Conservation (phyloP, 352 stramenopile species). For the Globisporangium barbulae region DNA sequence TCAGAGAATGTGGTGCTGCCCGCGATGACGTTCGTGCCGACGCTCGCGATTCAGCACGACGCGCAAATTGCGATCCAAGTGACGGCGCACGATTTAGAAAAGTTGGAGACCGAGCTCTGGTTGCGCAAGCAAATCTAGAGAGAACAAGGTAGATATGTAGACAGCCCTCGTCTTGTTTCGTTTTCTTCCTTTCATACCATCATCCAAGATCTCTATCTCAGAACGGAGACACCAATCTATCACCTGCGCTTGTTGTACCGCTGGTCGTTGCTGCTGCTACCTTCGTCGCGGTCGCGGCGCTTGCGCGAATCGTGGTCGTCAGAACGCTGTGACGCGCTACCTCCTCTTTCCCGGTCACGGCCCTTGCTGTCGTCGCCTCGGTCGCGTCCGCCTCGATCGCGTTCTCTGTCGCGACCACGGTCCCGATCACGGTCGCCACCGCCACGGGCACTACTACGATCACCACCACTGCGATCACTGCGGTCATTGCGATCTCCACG, state of each 20-base stretch:
- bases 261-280: slow-evolving; percentile 15
- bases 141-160: neutral
- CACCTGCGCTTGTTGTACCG: slow-evolving; percentile 46
- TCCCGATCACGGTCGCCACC: slow-evolving; percentile 23
- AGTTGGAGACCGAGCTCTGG: slow-evolving; percentile 83
- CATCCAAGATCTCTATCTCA: neutral
- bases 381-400: slow-evolving; percentile 23
- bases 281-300: slow-evolving; percentile 56
- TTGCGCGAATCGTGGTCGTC: slow-evolving; percentile 69
- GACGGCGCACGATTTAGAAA: slow-evolving; percentile 75
- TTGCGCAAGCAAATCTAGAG: slow-evolving; percentile 68
- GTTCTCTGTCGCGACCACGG: slow-evolving; percentile 32
- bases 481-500: slow-evolving; percentile 24
- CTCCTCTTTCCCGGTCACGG: slow-evolving; percentile 31
- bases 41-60: slow-evolving; percentile 51
- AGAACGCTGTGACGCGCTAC: slow-evolving; percentile 29
- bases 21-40: slow-evolving; percentile 74
- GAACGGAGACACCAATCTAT: slow-evolving; percentile 21
- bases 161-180: neutral
- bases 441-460: slow-evolving; percentile 9
- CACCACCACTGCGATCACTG: slow-evolving; percentile 12
- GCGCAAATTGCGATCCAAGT: slow-evolving; percentile 54
- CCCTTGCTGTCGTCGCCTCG: slow-evolving; percentile 29
- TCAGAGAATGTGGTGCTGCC: slow-evolving; percentile 20
- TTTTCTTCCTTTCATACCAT: slow-evolving; percentile 2